Base-by-base conservation (phyloP, 164 flowering plant genomes). In the Nymphaea thermarum region DNA sequence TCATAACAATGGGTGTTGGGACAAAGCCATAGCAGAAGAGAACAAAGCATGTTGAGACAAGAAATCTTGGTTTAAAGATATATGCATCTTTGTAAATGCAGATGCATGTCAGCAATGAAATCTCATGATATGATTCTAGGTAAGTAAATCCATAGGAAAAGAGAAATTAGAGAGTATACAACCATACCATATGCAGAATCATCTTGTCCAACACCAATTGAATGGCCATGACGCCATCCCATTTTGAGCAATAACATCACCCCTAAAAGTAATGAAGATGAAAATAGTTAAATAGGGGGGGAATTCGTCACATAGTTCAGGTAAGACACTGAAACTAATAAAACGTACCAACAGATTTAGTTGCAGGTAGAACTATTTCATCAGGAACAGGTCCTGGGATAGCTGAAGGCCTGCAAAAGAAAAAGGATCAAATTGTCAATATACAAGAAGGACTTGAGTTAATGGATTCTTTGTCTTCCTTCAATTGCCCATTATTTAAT, bases 341-440 rank as follows among this genome's bases (percentile, higher is more conserved):
- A 59, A 25, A 82, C 85, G 66, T 75, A 93, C 98, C 97, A 67
- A 94, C 82, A 63, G 97, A 91, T 65, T 88, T 84, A 65, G 93
- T 59, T 10, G 79, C 85, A 51, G 96, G 97, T 75, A 81, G 69
- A 69, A 94, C 71, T 53, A 94, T n/a, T 75, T 91, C 98, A 78
- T 91, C 97, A 67, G 96, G 98, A 67, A 81, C 88, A 77, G 93
- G 96, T 71, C 97, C 98, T 74, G 97, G 96, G 70, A 94, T 88
- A 70, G 80, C 83, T 63, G 96, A 90, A 60, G 95, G 94, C 79
- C 98, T 93, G 82, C 65, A 73, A 70, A 4, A 43, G 43, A 41
- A 53, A 67, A 67, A 67, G 12, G 12, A 12, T 16, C 15, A 67
- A 55, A 36, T 17, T 53, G 69, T 25, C 15, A 10, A 51, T 67